Evolutionary conservation across 371 early-diverging fungal genomes (phyloP), one percentile per base, ranked within the genome.

Genomic region (Amoeboaphelidium occidentale): DNA sequence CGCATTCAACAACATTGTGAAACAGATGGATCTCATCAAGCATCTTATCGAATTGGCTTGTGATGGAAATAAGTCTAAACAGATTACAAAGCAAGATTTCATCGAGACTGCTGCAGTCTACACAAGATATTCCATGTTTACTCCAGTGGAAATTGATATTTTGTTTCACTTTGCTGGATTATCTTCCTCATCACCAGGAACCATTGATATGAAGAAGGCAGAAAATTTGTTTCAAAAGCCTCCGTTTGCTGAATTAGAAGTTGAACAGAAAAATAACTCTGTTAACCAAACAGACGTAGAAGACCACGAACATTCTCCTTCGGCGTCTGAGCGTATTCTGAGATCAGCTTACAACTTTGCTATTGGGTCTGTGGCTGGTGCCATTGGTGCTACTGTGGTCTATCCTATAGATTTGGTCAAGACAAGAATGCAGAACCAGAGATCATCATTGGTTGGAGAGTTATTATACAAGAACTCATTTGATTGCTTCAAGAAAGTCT

Each of bases 381-480:
- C 90, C 20, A 77, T 93, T 22, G 96, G 93, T 50, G 93, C 93
- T 2, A 82, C 88, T 1, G 79, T 79, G 49, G 90, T 94, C 23
- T 94, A 94, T 58, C 96, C 96, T 17, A 90, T 94, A 61, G 96
- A 94, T 67, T 64, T 94, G 51, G 93, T 94, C 52, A 94, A 94
- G 64, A 94, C 96, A 0, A 75, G 96, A 46, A 88, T 94, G 91
- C 96, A 94, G 61, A 94, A 94, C 63, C 93, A 94, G 59, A 76
- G 96, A 25, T 76, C 81, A 32, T 76, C 75, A 43, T 79, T 88
- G 2, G 89, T 86, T 21, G 91, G 90, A 46, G 84, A 89, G 57
- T 61, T 85, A 47, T 53, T 89, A 49, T 94, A 94, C 71, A 84
- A 78, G 63, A 91, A 92, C 71, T 76, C 81, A 60, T 58, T 76